Conservation (phyloP, 441 rosid genomes). For the Gossypium davidsonii region DNA sequence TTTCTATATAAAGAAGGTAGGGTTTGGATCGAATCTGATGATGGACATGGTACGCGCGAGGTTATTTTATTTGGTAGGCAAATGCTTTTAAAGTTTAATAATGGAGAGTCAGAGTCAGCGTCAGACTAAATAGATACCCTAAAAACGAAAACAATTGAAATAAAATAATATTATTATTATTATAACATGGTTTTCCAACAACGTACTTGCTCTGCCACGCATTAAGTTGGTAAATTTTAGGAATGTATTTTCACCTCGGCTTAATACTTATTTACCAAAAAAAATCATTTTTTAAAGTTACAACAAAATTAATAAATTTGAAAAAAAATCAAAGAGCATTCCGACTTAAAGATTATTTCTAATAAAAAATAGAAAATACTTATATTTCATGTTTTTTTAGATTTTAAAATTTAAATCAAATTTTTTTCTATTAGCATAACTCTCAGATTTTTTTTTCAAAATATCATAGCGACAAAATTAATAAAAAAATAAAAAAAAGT, state of each 20-base stretch:
- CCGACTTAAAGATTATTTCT: too few species aligned
- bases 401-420: too few species aligned
- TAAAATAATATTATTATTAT: neutral
- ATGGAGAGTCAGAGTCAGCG: neutral
- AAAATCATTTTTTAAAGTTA: too few species aligned
- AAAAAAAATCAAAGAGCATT: too few species aligned
- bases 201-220: constrained; percentile 23
- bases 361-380: too few species aligned
- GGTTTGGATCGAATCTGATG: neutral
- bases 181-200: constrained; percentile 3
- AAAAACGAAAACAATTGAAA: neutral
- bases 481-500: too few species aligned
- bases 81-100: neutral
- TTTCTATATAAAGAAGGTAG: neutral
- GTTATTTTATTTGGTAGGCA: neutral
- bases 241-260: neutral
- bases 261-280: neutral
- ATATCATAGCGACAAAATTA: too few species aligned
- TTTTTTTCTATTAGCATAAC: too few species aligned
- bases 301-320: too few species aligned
- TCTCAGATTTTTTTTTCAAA: too few species aligned
- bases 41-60: neutral
- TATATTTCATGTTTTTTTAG: too few species aligned
- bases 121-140: neutral
- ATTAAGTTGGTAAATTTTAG: neutral